These are phyloP conservation scores for Phaeophleospora eucalypticola DNA, from an alignment of 2,329 filamentous ascomycete genomes.

Conservation along the genomic window DNA sequence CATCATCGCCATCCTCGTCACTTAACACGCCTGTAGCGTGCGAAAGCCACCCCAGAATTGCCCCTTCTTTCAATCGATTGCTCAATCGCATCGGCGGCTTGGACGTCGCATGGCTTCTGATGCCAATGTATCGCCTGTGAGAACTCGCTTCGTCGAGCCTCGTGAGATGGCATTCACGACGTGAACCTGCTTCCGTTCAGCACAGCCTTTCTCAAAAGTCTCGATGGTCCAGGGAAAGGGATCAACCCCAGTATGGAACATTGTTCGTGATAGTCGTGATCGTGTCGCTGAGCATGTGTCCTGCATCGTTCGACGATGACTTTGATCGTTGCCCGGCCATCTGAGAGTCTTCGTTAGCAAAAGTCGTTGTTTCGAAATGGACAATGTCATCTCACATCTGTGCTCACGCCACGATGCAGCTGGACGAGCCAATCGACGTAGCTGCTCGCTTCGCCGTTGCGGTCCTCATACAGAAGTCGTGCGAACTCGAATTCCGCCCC, in stretches of 20 bases:
- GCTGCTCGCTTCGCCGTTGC: constrained; percentile 95
- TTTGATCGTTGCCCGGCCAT: constrained; percentile 31
- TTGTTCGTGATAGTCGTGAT: constrained; percentile 30
- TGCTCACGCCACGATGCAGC: constrained; percentile 85
- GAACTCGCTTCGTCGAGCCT: too few species aligned
- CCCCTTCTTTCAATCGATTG: too few species aligned
- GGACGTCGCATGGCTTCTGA: background rate
- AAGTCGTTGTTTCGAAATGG: background rate
- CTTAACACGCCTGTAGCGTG: too few species aligned
- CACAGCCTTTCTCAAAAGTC: background rate
- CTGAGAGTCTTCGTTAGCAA: constrained; percentile 21
- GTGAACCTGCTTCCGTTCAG: background rate
- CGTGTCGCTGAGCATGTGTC: constrained; percentile 25
- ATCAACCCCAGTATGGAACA: constrained; percentile 27
- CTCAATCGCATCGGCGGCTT: background rate
- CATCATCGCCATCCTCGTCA: too few species aligned
- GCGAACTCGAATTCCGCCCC: constrained; percentile 97
- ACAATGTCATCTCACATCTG: constrained; percentile 55
- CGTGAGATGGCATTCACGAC: background rate
- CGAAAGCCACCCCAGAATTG: too few species aligned
- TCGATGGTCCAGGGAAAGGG: background rate
- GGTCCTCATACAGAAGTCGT: constrained; percentile 81
- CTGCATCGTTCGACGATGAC: constrained; percentile 16
- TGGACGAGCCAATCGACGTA: constrained; percentile 99
- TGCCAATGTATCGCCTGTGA: too few species aligned